phyloP scores from a whole-genome alignment of 257 asterid species.

The Solanum chilense region DNA sequence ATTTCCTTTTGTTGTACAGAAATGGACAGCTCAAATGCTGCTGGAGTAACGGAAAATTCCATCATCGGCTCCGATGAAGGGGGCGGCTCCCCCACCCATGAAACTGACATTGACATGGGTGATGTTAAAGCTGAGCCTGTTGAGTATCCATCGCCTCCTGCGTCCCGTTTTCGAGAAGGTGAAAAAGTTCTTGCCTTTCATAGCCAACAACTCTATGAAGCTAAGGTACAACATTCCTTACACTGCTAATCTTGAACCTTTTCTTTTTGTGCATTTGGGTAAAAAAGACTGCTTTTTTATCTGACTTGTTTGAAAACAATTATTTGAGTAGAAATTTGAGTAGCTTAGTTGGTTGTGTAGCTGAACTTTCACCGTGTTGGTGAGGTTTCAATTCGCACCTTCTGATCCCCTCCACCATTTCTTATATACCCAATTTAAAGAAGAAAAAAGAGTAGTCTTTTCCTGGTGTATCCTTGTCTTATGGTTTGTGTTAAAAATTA shows the following conservation, averaged over 20 bases:
- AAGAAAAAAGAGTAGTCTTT: not conserved
- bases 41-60: slow-evolving; percentile 4
- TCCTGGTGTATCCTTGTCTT: not conserved
- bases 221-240: slow-evolving; percentile 37
- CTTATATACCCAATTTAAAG: not conserved
- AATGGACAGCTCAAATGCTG: slow-evolving; percentile 8
- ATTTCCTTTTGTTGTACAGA: not conserved
- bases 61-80: slow-evolving; percentile 1
- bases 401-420: not conserved
- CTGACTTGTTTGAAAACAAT: not conserved
- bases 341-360: not conserved
- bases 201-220: slow-evolving; percentile 37
- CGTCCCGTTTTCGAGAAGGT: slow-evolving; percentile 30
- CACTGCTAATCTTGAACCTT: not conserved
- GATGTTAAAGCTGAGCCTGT: slow-evolving; percentile 7
- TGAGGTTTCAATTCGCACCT: not conserved
- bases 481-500: not conserved
- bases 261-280: not conserved
- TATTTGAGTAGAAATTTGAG: not conserved
- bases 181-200: slow-evolving; percentile 63
- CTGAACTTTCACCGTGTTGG: not conserved
- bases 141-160: not conserved
- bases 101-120: not conserved
- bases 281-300: not conserved
- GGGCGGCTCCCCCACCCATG: slow-evolving; percentile 6